phyloP scores from a whole-genome alignment of 306 rosid species.

The Lathyrus aphaca region DNA sequence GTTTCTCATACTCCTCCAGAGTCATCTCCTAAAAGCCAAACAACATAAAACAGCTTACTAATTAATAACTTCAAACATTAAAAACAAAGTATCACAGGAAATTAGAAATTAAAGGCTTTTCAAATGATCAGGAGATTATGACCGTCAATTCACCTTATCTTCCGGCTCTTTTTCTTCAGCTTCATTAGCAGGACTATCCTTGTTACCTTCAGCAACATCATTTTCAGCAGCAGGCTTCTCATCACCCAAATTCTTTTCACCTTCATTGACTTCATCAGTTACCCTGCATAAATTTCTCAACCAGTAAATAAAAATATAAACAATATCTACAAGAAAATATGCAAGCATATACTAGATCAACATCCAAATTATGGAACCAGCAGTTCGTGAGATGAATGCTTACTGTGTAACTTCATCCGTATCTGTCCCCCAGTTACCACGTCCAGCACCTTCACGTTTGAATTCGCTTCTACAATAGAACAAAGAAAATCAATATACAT shows the following conservation, averaged over 20 bases:
- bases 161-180: constrained; percentile 80
- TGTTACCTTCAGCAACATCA: constrained; percentile 61
- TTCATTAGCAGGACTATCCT: constrained; percentile 68
- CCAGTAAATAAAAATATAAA: neutral
- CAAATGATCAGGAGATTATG: neutral
- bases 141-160: constrained; percentile 64
- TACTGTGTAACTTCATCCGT: constrained; percentile 73
- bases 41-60: neutral
- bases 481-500: constrained; percentile 14
- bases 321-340: too few relatives aligned
- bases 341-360: neutral
- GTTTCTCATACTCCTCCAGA: constrained; percentile 85
- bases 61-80: neutral
- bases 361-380: neutral
- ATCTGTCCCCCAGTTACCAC: constrained; percentile 94
- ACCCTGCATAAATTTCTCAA: constrained; percentile 49
- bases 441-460: constrained; percentile 88
- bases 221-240: constrained; percentile 70
- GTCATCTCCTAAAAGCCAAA: constrained; percentile 78
- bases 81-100: neutral
- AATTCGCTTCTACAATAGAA: constrained; percentile 64
- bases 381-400: neutral
- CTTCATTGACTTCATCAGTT: constrained; percentile 63
- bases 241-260: constrained; percentile 63
- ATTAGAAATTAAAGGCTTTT: neutral